Conservation (phyloP, 106 monocot species). For the Dioscorea dumetorum region DNA sequence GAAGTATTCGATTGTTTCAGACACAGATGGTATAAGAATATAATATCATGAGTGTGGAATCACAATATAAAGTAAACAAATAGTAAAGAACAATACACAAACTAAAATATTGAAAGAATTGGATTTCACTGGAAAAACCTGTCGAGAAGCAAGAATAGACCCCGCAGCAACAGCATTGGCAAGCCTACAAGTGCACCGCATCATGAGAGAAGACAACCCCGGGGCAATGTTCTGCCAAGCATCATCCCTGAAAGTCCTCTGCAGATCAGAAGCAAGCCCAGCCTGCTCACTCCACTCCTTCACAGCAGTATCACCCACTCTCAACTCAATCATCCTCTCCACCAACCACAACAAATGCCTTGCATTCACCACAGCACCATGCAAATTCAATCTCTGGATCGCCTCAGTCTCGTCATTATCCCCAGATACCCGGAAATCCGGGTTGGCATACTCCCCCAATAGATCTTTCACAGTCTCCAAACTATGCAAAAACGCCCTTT, state of each 20-base stretch:
- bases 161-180: constrained; percentile 67
- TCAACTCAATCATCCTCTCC: constrained; percentile 84
- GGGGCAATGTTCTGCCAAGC: constrained; percentile 81
- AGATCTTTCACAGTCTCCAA: constrained; percentile 62
- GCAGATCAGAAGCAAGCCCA: constrained; percentile 50
- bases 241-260: constrained; percentile 81
- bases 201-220: constrained; percentile 58
- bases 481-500: constrained; percentile 42
- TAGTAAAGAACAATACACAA: too few species aligned
- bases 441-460: constrained; percentile 75
- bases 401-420: constrained; percentile 91
- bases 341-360: constrained; percentile 78
- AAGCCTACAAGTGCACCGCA: constrained; percentile 52
- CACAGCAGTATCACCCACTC: constrained; percentile 64
- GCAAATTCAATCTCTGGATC: constrained; percentile 72
- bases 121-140: constrained; percentile 29
- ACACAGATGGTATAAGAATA: too few species aligned
- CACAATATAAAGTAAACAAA: too few species aligned
- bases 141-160: constrained; percentile 44
- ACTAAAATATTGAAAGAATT: too few species aligned
- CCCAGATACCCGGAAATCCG: constrained; percentile 62
- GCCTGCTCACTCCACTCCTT: constrained; percentile 81
- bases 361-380: constrained; percentile 51
- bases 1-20: too few species aligned
- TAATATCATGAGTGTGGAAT: too few species aligned